These are phyloP conservation scores for Aspergillus sclerotioniger DNA, from an alignment of 495 filamentous ascomycete species.

Conservation along the genomic window DNA sequence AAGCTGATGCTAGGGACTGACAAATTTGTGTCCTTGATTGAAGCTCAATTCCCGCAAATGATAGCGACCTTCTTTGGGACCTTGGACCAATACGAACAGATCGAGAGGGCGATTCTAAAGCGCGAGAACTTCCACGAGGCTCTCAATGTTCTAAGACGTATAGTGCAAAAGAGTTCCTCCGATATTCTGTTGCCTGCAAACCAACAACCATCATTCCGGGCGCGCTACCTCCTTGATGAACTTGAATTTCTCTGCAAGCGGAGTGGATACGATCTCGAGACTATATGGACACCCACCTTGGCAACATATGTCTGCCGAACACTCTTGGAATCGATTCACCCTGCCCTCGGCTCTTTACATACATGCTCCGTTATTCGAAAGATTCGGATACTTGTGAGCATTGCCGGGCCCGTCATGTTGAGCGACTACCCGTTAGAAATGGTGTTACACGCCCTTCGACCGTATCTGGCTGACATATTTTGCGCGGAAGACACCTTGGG, in stretches of 20 bases:
- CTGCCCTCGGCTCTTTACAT: conserved; percentile 83
- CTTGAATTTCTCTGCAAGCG: conserved; percentile 73
- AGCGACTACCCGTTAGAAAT: conserved; percentile 88
- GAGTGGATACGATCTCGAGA: conserved; percentile 58
- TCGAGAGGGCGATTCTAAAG: conserved; percentile 71
- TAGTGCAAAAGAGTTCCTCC: conserved; percentile 63
- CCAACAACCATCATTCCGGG: conserved; percentile 83
- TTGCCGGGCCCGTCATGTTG: conserved; percentile 69
- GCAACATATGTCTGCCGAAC: conserved; percentile 73
- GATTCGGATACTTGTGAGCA: conserved; percentile 73
- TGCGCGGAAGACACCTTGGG: conserved; percentile 93
- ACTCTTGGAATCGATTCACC: conserved; percentile 75
- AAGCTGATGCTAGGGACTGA: conserved; percentile 68
- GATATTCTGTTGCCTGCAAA: conserved; percentile 60
- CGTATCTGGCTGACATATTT: conserved; percentile 74
- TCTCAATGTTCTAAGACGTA: conserved; percentile 60
- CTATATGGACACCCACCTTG: conserved; percentile 74
- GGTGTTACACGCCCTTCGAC: conserved; percentile 75
- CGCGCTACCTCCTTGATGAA: conserved; percentile 68
- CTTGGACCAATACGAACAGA: conserved; percentile 70
- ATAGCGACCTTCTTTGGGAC: conserved; percentile 68
- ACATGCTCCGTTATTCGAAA: conserved; percentile 84
- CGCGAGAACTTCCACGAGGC: conserved; percentile 57
- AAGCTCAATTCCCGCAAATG: conserved; percentile 70
- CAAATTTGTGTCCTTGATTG: conserved; percentile 56